phyloP scores from a whole-genome alignment of 2,329 filamentous ascomycete species.

The Sclerotinia nivalis region DNA sequence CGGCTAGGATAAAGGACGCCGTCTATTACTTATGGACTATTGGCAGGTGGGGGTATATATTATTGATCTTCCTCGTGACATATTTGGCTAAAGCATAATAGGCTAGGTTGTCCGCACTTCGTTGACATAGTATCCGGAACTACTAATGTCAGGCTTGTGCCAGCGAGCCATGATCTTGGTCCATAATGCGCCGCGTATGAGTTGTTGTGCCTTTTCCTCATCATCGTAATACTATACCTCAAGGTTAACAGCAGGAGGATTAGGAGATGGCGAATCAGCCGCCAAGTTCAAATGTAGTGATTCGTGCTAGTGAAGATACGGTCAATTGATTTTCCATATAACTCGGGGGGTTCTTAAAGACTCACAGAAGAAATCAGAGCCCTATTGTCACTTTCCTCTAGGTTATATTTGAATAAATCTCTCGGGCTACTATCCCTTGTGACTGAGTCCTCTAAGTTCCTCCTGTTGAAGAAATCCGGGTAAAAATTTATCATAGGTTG shows the following conservation, averaged over 20 bases:
- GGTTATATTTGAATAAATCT: background rate
- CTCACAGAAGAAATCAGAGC: background rate
- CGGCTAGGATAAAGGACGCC: background rate
- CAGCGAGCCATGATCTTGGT: background rate
- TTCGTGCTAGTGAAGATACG: background rate
- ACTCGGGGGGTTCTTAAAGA: background rate
- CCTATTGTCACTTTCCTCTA: background rate
- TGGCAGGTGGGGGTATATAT: conserved; percentile 1
- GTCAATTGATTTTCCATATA: background rate
- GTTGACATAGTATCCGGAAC: background rate
- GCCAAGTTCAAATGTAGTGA: background rate
- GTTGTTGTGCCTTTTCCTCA: background rate
- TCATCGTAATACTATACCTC: background rate
- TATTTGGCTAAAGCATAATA: background rate
- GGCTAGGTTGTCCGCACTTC: background rate
- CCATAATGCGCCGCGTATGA: background rate
- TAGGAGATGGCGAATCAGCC: background rate
- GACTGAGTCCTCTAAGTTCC: background rate
- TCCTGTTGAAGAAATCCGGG: too few relatives aligned
- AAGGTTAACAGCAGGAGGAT: background rate
- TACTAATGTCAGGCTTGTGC: background rate
- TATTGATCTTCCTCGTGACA: background rate
- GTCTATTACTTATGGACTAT: background rate
- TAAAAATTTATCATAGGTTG: too few relatives aligned
- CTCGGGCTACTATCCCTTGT: background rate